These are phyloP conservation scores for Agaricus sinodeliciosus DNA, from an alignment of 768 basidiomycete genomes.

Conservation along the genomic window DNA sequence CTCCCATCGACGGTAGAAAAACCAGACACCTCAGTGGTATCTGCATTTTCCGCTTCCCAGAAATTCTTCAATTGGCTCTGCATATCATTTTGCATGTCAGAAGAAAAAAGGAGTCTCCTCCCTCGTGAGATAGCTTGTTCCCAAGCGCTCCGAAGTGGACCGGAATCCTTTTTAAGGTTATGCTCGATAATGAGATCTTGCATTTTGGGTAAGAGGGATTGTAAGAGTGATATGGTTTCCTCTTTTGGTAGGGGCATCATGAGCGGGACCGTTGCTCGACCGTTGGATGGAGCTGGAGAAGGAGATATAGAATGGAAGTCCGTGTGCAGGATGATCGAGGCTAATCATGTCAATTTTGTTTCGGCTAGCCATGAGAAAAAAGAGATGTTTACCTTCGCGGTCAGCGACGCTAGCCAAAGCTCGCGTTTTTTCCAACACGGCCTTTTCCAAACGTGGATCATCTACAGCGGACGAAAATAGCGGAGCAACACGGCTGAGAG, in stretches of 20 bases:
- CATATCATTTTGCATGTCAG: neutral
- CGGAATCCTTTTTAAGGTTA: conserved; percentile 49
- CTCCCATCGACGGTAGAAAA: conserved; percentile 6
- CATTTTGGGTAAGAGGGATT: conserved; percentile 47
- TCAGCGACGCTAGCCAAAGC: conserved; percentile 39
- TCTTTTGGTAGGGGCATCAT: conserved; percentile 27
- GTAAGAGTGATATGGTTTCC: conserved; percentile 29
- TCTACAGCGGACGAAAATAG: conserved; percentile 45
- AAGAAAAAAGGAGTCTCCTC: conserved; percentile 9
- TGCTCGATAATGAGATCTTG: conserved; percentile 60
- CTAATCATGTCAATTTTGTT: conserved; percentile 20
- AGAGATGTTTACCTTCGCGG: conserved; percentile 38
- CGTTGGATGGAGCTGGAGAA: conserved; percentile 15
- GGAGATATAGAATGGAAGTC: conserved; percentile 49
- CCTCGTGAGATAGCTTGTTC: conserved; percentile 29
- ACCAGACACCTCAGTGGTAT: too few relatives aligned
- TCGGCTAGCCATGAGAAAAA: neutral
- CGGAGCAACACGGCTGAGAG: conserved; percentile 65
- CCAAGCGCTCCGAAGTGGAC: conserved; percentile 53
- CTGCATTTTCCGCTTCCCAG: conserved; percentile 12
- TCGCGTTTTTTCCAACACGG: conserved; percentile 38
- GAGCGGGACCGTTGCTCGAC: conserved; percentile 28
- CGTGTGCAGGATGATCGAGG: conserved; percentile 45
- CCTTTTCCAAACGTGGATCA: conserved; percentile 28
- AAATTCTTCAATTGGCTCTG: conserved; percentile 11